phyloP scores from a whole-genome alignment of 2,329 filamentous ascomycete genomes.

The Tothia fuscella region DNA sequence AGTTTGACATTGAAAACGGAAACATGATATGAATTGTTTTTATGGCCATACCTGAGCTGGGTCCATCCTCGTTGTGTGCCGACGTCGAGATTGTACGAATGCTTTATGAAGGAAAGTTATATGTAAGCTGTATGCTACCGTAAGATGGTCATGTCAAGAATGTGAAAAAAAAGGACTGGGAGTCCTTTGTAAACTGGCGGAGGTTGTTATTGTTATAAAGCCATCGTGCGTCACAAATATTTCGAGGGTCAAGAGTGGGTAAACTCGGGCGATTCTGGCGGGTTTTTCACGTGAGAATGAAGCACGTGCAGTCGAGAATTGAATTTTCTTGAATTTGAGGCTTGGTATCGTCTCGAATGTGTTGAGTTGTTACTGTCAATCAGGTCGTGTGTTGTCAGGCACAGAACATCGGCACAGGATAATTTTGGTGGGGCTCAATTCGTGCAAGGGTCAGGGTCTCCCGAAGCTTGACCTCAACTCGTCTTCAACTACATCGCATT shows the following conservation, averaged over 20 bases:
- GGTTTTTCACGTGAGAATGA: no score
- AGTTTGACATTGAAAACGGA: not conserved
- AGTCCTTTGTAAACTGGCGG: conserved; percentile 4
- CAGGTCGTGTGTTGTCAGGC: no score
- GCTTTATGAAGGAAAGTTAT: not conserved
- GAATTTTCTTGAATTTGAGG: no score
- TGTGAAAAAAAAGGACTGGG: conserved; percentile 5
- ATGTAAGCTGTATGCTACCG: conserved; percentile 7
- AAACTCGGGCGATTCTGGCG: no score
- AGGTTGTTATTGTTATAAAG: conserved; percentile 2
- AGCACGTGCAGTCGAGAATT: no score
- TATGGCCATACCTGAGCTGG: conserved; percentile 3
- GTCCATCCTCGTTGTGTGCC: conserved; percentile 3
- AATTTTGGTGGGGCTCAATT: no score
- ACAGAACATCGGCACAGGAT: no score
- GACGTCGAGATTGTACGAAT: not conserved
- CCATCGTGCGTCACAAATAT: not conserved
- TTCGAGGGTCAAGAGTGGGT: not conserved
- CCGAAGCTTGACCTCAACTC: no score
- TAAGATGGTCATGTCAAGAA: conserved; percentile 2
- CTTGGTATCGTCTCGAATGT: not conserved
- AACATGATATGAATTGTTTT: not conserved
- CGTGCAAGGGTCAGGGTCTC: no score
- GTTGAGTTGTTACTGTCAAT: no score
- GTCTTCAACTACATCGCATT: no score